Base-by-base conservation (phyloP, 140 eudicot genomes). In the Erigeron philadelphicus region DNA sequence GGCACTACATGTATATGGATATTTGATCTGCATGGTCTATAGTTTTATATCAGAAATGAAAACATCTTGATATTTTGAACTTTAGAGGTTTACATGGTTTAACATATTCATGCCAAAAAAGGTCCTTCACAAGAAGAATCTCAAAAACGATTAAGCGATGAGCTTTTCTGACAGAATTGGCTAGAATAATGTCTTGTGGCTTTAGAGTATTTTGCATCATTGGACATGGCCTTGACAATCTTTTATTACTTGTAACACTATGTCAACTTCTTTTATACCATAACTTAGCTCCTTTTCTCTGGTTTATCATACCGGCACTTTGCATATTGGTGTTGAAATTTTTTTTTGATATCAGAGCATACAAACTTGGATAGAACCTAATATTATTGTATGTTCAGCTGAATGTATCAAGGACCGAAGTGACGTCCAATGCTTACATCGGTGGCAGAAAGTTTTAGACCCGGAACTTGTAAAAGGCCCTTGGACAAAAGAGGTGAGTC, bases 381-480 rank as follows among this genome's bases (percentile, higher is more conserved):
- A 59, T 13, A 44, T 64, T 48, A 54, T 57, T 25, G 41, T 69
- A 16, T 76, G 64, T 78, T 76, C 73, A 88, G 96, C 97, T 70
- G 96, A 91, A 45, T 84, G 92, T 70, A 88, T 88, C 75, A 81
- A 81, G 82, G 96, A 86, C 23, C 76, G 96, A 78, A 86, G 89
- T 2, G 90, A 88, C 74, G 95, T 88, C 23, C 98, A 91, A 69
- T 91, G 98, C 83, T 78, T 88, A 31, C 90, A 88, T 78, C 82
- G 95, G 69, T 87, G 97, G 95, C 94, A 90, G 80, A 88, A 91
- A 69, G 98, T 91, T 48, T 75, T 91, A 54, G 85, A 91, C 80
- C 98, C 98, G 35, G 95, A 84, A 19, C 97, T 91, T 74, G 83
- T 91, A 49, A 91, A 91, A 84, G 97, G 97, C 48, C 96, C 95